Conservation (phyloP, 331 rosid genomes). For the Pyracantha coccinea region DNA sequence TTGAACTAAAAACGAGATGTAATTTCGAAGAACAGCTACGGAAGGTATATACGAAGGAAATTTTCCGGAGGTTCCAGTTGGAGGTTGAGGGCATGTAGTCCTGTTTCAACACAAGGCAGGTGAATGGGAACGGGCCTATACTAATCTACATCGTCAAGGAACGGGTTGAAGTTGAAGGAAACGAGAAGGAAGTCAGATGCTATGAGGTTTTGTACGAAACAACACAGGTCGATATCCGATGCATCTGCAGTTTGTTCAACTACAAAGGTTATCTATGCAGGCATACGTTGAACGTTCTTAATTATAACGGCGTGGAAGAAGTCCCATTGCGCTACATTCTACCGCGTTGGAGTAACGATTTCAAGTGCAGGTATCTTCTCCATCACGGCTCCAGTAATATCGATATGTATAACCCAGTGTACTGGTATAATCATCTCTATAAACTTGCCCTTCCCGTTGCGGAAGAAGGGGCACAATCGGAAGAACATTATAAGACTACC, state of each 20-base stretch:
- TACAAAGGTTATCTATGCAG: slow-evolving; percentile 70
- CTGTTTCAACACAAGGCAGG: slow-evolving; percentile 71
- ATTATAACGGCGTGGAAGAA: slow-evolving; percentile 58
- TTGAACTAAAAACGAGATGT: slow-evolving; percentile 43
- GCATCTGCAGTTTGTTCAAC: slow-evolving; percentile 75
- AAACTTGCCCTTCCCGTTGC: slow-evolving; percentile 50
- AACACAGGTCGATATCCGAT: slow-evolving; percentile 49
- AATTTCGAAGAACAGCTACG: slow-evolving; percentile 57
- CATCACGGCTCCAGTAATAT: slow-evolving; percentile 14
- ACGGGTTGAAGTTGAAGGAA: slow-evolving; percentile 46
- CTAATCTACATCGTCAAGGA: slow-evolving; percentile 58
- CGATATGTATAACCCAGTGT: slow-evolving; percentile 24
- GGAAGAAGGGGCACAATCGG: slow-evolving; percentile 59
- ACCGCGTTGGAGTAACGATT: slow-evolving; percentile 60
- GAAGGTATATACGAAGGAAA: slow-evolving; percentile 52
- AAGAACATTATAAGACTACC: slow-evolving; percentile 47
- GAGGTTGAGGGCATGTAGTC: slow-evolving; percentile 71
- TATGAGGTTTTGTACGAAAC: slow-evolving; percentile 57
- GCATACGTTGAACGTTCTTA: slow-evolving; percentile 59
- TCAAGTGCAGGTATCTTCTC: slow-evolving; percentile 32
- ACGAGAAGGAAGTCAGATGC: slow-evolving; percentile 41
- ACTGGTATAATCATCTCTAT: slow-evolving; percentile 36
- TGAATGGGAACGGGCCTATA: slow-evolving; percentile 47
- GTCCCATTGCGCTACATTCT: slow-evolving; percentile 59
- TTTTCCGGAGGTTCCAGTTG: slow-evolving; percentile 48